These are phyloP conservation scores for Lentinula aciculospora DNA, from an alignment of 768 basidiomycete genomes.

Conservation along the genomic window DNA sequence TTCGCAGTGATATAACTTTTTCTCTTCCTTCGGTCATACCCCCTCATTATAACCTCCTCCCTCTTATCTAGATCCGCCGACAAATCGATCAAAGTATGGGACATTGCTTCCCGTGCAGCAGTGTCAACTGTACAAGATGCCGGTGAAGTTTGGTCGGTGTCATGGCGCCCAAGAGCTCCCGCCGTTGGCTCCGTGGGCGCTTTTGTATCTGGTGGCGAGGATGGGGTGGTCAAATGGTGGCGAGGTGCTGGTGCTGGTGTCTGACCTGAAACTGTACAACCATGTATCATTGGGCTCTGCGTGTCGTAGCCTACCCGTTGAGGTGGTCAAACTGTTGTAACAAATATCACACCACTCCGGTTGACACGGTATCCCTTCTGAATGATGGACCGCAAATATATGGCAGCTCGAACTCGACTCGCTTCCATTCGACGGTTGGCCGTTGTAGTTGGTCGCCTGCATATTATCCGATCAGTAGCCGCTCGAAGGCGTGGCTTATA, in stretches of 20 bases:
- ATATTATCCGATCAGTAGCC: too few relatives aligned
- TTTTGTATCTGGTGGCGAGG: conserved; percentile 27
- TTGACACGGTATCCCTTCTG: too few relatives aligned
- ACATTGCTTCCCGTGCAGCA: conserved; percentile 64
- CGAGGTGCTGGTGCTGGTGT: conserved; percentile 9
- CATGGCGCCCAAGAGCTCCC: conserved; percentile 67
- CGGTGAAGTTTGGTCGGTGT: conserved; percentile 80
- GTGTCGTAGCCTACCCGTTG: background rate
- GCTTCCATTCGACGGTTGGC: too few relatives aligned
- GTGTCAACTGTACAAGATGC: conserved; percentile 76
- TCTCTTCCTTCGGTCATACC: background rate
- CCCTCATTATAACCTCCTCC: conserved; percentile 1
- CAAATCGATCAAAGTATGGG: conserved; percentile 85
- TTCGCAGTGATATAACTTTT: background rate
- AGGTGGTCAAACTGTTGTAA: too few relatives aligned
- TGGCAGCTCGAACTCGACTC: too few relatives aligned
- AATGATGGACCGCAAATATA: too few relatives aligned
- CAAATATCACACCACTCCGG: too few relatives aligned
- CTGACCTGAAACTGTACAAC: background rate
- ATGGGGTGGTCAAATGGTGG: conserved; percentile 14
- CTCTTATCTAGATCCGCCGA: conserved; percentile 61
- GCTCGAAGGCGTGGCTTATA: too few relatives aligned
- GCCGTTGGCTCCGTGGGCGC: conserved; percentile 51
- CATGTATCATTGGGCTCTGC: background rate
- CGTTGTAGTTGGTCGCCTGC: too few relatives aligned